These are phyloP conservation scores for Psilocybe mexicana DNA, from an alignment of 1,284 basidiomycete genomes.

Conservation along the genomic window DNA sequence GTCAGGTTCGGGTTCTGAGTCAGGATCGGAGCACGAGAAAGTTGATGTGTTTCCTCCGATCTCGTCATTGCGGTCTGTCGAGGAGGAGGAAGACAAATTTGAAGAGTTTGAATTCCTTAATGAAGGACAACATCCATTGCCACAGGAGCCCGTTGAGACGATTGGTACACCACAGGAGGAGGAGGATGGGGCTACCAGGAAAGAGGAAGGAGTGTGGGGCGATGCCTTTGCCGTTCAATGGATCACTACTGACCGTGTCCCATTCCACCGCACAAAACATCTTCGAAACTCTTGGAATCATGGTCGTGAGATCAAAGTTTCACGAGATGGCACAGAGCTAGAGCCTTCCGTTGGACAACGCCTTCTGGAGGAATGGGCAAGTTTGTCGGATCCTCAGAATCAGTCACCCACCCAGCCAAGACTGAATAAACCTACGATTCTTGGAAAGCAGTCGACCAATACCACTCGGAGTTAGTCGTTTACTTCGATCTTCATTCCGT, in stretches of 20 bases:
- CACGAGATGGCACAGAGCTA: constrained; percentile 89
- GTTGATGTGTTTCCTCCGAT: neutral
- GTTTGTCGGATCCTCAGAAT: constrained; percentile 26
- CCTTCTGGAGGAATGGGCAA: constrained; percentile 79
- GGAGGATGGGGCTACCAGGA: neutral
- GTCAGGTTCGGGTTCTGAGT: neutral
- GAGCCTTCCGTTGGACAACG: constrained; percentile 79
- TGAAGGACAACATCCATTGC: neutral
- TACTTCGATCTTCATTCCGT: no score
- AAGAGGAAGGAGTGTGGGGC: constrained; percentile 50
- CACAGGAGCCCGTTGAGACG: no score
- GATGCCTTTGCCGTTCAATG: constrained; percentile 85
- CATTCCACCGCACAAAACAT: constrained; percentile 78
- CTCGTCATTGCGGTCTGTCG: constrained; percentile 20
- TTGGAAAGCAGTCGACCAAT: constrained; percentile 7
- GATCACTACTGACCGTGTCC: constrained; percentile 74
- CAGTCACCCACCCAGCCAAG: constrained; percentile 6
- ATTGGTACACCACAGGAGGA: neutral
- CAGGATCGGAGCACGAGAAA: constrained; percentile 12
- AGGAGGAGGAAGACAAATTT: constrained; percentile 22
- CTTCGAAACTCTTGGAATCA: constrained; percentile 93
- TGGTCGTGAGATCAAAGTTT: constrained; percentile 88
- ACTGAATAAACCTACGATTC: constrained; percentile 6
- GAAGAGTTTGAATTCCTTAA: constrained; percentile 9
- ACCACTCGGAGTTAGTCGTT: neutral